Conservation (phyloP, 768 basidiomycete species). For the Hemileccinum impolitum region DNA sequence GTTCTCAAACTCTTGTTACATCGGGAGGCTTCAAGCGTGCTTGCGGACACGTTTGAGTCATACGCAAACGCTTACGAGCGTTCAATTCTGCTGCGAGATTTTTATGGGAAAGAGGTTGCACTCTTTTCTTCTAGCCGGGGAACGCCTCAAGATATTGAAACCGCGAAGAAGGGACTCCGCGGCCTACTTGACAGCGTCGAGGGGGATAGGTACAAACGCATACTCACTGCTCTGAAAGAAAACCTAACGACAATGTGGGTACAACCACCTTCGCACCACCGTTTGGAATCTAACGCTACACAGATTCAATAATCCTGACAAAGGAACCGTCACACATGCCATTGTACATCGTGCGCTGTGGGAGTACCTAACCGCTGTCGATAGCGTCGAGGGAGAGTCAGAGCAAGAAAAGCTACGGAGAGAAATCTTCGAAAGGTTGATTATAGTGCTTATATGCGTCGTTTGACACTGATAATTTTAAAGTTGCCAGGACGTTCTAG, state of each 20-base stretch:
- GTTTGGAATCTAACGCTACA: background rate
- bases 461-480: conserved; percentile 2
- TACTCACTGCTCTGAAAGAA: conserved; percentile 67
- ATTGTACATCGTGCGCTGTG: conserved; percentile 84
- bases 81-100: conserved; percentile 74
- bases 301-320: conserved; percentile 91
- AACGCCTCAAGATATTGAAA: conserved; percentile 60
- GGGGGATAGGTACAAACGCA: conserved; percentile 59
- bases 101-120: conserved; percentile 85
- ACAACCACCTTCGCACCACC: background rate
- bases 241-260: conserved; percentile 73
- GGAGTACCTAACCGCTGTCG: conserved; percentile 75
- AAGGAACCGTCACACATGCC: conserved; percentile 81
- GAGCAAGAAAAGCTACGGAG: conserved; percentile 72
- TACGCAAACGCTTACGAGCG: conserved; percentile 85
- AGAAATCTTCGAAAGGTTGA: conserved; percentile 80
- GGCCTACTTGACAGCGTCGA: conserved; percentile 66
- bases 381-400: conserved; percentile 51
- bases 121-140: conserved; percentile 60
- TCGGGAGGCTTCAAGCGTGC: conserved; percentile 75
- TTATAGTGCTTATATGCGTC: background rate
- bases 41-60: conserved; percentile 87
- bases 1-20: conserved; percentile 80
- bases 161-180: conserved; percentile 60
- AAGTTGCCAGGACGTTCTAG: conserved; percentile 80